Conservation (phyloP, 805 yeast genomes). For the Cyberlindnera sargentensis region DNA sequence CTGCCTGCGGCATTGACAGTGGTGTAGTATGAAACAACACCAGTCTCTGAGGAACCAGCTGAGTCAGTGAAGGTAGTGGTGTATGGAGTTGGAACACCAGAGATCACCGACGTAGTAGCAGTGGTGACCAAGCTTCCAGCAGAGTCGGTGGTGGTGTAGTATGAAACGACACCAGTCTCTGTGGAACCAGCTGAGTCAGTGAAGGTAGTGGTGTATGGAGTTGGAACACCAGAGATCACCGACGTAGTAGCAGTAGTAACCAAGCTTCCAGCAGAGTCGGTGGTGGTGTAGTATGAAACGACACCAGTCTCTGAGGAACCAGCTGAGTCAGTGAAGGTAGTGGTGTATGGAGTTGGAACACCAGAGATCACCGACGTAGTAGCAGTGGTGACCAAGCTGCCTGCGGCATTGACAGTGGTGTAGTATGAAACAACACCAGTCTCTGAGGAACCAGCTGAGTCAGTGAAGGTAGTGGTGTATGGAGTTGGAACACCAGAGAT, state of each 20-base stretch:
- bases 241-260: too few species aligned
- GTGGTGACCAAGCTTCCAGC: not conserved
- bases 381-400: slow-evolving; percentile 2
- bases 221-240: too few species aligned
- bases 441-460: not conserved
- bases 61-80: too few species aligned
- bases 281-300: slow-evolving; percentile 2
- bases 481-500: not conserved
- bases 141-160: slow-evolving; percentile 3
- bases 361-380: not conserved
- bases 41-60: too few species aligned
- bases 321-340: not conserved
- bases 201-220: slow-evolving; percentile 1
- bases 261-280: slow-evolving; percentile 1
- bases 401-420: slow-evolving; percentile 2
- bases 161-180: slow-evolving; percentile 2
- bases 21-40: too few species aligned
- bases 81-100: too few species aligned
- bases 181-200: slow-evolving; percentile 1
- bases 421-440: slow-evolving; percentile 3
- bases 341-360: not conserved
- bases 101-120: too few species aligned
- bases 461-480: not conserved
- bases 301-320: slow-evolving; percentile 1
- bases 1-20: too few species aligned